Evolutionary conservation across 139 green algal genomes (phyloP).

Genomic region (Chlamydomonas asymmetrica): DNA sequence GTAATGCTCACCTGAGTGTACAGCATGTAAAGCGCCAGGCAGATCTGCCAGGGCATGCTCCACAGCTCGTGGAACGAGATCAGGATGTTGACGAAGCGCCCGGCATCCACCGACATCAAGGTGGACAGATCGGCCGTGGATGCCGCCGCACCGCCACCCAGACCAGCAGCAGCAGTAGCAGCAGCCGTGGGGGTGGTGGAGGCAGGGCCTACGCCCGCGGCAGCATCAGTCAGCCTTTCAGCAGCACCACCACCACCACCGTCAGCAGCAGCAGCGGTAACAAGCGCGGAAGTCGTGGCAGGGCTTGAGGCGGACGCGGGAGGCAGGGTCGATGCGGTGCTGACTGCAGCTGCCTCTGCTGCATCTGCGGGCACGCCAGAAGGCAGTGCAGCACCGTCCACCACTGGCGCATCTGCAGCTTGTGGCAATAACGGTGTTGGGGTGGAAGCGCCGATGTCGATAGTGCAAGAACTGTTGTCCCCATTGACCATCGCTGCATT

Average conservation of each 20-base stretch:
- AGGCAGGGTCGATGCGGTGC: not conserved
- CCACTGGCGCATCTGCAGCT: no score
- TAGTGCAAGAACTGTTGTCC: not conserved
- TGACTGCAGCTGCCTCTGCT: not conserved
- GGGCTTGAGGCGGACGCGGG: not conserved
- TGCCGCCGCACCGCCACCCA: no score
- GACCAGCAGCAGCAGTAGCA: not conserved
- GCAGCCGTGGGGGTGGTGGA: slow-evolving; percentile 3
- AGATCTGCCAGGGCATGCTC: slow-evolving; percentile 82
- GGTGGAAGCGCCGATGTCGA: no score
- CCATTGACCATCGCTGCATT: not conserved
- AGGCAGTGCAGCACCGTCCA: not conserved
- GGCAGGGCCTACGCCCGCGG: not conserved
- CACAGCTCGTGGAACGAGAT: slow-evolving; percentile 84
- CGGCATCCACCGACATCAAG: slow-evolving; percentile 69
- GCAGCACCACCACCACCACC: not conserved
- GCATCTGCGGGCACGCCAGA: not conserved
- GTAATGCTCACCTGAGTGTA: slow-evolving; percentile 76
- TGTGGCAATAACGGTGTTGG: not conserved
- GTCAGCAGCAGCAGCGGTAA: not conserved
- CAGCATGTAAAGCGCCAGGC: slow-evolving; percentile 78
- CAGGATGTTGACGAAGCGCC: slow-evolving; percentile 71
- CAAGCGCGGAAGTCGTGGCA: not conserved
- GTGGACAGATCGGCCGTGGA: slow-evolving; percentile 35
- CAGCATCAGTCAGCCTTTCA: not conserved